These are phyloP conservation scores for Stemphylium lycopersici DNA, from an alignment of 2,329 filamentous ascomycete species.

Conservation along the genomic window DNA sequence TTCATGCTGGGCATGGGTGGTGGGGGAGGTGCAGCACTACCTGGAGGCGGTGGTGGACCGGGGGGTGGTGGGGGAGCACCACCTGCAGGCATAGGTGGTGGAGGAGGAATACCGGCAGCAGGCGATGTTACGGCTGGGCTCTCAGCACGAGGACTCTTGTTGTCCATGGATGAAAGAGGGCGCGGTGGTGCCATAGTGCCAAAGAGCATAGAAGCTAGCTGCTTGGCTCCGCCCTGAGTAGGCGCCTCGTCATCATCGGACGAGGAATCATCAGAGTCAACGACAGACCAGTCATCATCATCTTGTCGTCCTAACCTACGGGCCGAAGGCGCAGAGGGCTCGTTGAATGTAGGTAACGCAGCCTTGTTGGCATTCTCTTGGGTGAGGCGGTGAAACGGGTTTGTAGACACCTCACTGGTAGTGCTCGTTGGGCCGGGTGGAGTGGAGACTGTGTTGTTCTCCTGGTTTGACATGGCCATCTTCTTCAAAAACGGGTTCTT, in stretches of 20 bases:
- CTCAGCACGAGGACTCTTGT: constrained; percentile 60
- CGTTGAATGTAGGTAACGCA: constrained; percentile 48
- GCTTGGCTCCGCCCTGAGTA: constrained; percentile 81
- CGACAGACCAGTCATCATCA: constrained; percentile 81
- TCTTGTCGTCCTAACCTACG: constrained; percentile 63
- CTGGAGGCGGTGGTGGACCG: constrained; percentile 55
- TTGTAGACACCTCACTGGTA: constrained; percentile 68
- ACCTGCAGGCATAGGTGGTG: constrained; percentile 56
- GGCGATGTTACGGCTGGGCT: constrained; percentile 51
- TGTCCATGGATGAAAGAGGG: constrained; percentile 81
- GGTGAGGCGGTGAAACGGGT: constrained; percentile 90
- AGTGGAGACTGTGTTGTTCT: constrained; percentile 52
- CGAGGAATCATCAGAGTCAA: constrained; percentile 77
- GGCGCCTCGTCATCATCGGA: constrained; percentile 75
- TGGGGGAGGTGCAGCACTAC: constrained; percentile 41
- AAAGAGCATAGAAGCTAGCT: constrained; percentile 92
- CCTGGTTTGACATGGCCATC: constrained; percentile 72
- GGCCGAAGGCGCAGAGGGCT: constrained; percentile 56
- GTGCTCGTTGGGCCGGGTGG: constrained; percentile 50
- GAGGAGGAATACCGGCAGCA: constrained; percentile 55
- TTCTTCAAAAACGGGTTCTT: constrained; percentile 96
- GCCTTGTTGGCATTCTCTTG: constrained; percentile 63
- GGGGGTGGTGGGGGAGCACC: constrained; percentile 56
- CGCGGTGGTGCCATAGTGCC: constrained; percentile 95
- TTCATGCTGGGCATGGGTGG: constrained; percentile 54